These are phyloP conservation scores for Boletus eberwhitei DNA, from an alignment of 768 basidiomycete species.

Conservation along the genomic window DNA sequence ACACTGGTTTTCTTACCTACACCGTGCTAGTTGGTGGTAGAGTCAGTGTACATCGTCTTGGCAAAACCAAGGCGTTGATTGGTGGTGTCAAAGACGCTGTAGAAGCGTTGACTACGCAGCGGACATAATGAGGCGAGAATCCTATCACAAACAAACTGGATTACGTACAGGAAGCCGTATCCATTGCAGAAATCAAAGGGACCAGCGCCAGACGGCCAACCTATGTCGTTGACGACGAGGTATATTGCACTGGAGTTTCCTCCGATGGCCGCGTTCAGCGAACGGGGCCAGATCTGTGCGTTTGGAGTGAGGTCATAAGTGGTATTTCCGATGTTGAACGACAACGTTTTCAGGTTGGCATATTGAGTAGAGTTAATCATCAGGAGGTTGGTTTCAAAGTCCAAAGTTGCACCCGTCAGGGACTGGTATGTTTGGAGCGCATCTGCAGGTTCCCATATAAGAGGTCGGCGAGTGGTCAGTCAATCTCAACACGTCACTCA, in stretches of 20 bases:
- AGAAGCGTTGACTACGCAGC: conserved; percentile 36
- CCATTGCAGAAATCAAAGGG: conserved; percentile 19
- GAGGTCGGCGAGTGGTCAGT: too few relatives aligned
- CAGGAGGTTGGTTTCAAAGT: conserved; percentile 26
- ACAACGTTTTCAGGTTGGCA: conserved; percentile 19
- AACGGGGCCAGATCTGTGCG: conserved; percentile 33
- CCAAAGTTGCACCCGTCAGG: conserved; percentile 26
- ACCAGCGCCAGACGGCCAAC: conserved; percentile 6
- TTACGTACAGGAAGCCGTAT: conserved; percentile 9
- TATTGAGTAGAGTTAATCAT: conserved; percentile 23
- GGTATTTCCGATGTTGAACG: conserved; percentile 22
- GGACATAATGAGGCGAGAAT: background rate
- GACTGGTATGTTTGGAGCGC: conserved; percentile 22
- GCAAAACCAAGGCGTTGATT: conserved; percentile 42
- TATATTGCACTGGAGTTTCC: conserved; percentile 24
- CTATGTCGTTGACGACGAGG: conserved; percentile 24
- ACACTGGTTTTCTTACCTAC: background rate
- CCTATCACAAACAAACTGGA: background rate
- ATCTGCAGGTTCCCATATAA: conserved; percentile 6
- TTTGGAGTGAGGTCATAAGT: conserved; percentile 22
- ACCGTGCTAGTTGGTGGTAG: background rate
- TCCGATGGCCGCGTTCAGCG: conserved; percentile 27
- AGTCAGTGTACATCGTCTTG: conserved; percentile 25
- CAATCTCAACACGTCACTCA: background rate
- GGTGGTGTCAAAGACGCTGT: conserved; percentile 39